Evolutionary conservation across 768 basidiomycete genomes (phyloP).

Genomic region (Trametes sanguinea): DNA sequence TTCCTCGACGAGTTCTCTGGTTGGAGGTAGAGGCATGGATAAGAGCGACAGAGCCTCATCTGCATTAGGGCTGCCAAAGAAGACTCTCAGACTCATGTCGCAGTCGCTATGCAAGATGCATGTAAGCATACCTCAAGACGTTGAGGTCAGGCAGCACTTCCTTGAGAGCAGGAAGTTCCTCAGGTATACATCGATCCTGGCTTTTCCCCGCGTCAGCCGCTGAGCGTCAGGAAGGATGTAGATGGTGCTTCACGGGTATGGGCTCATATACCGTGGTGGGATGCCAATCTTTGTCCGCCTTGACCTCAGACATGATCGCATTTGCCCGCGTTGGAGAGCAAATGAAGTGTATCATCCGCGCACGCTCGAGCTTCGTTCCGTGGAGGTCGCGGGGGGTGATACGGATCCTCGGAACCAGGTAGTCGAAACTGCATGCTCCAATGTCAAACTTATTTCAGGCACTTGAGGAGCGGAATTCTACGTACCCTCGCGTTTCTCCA

Average conservation of each 20-base stretch:
- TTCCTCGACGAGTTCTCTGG: constrained; percentile 57
- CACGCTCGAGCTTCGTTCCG: constrained; percentile 50
- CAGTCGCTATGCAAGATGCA: neutral
- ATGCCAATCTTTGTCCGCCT: constrained; percentile 54
- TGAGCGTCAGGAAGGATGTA: neutral
- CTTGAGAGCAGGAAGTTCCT: constrained; percentile 69
- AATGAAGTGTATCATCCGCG: constrained; percentile 74
- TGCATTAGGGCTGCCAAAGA: constrained; percentile 70
- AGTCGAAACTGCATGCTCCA: constrained; percentile 61
- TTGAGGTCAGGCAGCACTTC: constrained; percentile 58
- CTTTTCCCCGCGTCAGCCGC: constrained; percentile 17
- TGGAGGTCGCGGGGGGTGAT: constrained; percentile 71
- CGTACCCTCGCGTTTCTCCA: constrained; percentile 72
- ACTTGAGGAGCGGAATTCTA: neutral
- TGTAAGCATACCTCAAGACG: constrained; percentile 62
- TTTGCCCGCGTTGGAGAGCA: constrained; percentile 78
- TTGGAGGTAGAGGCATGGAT: constrained; percentile 51
- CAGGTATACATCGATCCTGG: constrained; percentile 78
- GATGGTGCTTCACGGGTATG: constrained; percentile 60
- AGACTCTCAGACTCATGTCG: neutral
- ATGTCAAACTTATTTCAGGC: too few relatives aligned
- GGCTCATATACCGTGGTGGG: constrained; percentile 82
- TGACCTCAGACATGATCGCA: constrained; percentile 65
- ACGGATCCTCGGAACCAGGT: constrained; percentile 69
- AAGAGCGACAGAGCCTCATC: constrained; percentile 77